Evolutionary conservation across 768 basidiomycete genomes (phyloP).

Genomic region (Leccinum sublutescens): DNA sequence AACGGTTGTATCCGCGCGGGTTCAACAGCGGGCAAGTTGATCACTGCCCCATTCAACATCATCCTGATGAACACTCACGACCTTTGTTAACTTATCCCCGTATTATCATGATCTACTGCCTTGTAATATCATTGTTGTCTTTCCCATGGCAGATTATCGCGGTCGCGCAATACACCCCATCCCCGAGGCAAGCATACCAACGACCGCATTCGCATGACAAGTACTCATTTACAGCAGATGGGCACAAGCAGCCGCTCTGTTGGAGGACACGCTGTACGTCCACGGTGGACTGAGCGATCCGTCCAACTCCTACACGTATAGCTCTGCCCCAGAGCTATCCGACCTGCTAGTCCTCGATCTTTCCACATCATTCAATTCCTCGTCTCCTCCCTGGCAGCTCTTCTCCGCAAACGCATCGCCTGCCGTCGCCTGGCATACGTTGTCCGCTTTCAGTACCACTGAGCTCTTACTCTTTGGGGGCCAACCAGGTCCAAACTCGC

Average conservation of each 20-base stretch:
- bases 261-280: conserved; percentile 61
- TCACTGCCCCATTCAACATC: not conserved
- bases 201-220: not conserved
- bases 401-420: conserved; percentile 53
- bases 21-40: conserved; percentile 1
- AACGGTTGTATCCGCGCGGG: conserved; percentile 3
- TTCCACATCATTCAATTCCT: conserved; percentile 52
- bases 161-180: conserved; percentile 25
- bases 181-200: conserved; percentile 22
- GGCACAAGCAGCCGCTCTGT: conserved; percentile 70
- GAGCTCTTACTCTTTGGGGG: conserved; percentile 73
- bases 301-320: conserved; percentile 66
- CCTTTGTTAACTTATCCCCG: conserved; percentile 18
- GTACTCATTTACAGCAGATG: conserved; percentile 52
- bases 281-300: conserved; percentile 82
- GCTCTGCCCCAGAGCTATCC: conserved; percentile 67
- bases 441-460: conserved; percentile 61
- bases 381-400: conserved; percentile 68
- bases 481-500: conserved; percentile 58
- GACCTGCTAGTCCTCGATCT: conserved; percentile 73
- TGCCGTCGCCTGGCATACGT: conserved; percentile 73
- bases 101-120: conserved; percentile 8
- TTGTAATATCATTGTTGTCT: conserved; percentile 12
- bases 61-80: conserved; percentile 22
- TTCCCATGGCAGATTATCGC: conserved; percentile 8